Evolutionary conservation across 768 basidiomycete genomes (phyloP).

Genomic region (Rhizopogon vesiculosus): DNA sequence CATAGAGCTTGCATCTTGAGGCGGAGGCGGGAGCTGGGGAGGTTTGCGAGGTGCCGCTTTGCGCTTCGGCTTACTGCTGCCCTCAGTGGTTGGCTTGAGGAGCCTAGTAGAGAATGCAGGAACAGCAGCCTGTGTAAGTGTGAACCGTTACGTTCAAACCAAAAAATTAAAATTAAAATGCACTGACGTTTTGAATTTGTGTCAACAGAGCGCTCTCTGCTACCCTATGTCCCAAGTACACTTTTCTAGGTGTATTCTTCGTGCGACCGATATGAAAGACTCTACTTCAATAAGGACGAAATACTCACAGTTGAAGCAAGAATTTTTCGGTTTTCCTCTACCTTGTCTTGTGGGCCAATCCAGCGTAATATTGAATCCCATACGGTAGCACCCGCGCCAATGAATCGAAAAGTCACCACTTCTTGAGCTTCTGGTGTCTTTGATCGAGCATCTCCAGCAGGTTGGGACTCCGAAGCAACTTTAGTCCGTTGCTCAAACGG

Average conservation of each 20-base stretch:
- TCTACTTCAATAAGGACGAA: not conserved
- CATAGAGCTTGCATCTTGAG: not conserved
- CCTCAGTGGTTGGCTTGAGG: slow-evolving; percentile 45
- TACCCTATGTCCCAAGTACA: slow-evolving; percentile 55
- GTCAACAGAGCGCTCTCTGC: slow-evolving; percentile 50
- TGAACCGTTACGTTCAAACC: not conserved
- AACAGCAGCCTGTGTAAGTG: slow-evolving; percentile 33
- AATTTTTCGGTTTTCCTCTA: slow-evolving; percentile 41
- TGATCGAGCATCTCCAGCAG: slow-evolving; percentile 7
- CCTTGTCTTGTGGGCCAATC: slow-evolving; percentile 53
- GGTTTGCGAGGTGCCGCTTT: slow-evolving; percentile 28
- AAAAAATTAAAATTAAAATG: not conserved
- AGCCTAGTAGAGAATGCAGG: slow-evolving; percentile 50
- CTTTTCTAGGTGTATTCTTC: slow-evolving; percentile 39
- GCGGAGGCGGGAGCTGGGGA: not conserved
- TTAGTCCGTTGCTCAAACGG: slow-evolving; percentile 33
- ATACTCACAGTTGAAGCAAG: slow-evolving; percentile 42
- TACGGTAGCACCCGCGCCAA: slow-evolving; percentile 40
- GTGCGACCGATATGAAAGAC: slow-evolving; percentile 1
- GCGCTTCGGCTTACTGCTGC: slow-evolving; percentile 32
- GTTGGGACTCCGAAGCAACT: slow-evolving; percentile 4
- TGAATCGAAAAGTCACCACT: slow-evolving; percentile 45
- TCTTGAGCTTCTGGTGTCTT: slow-evolving; percentile 18
- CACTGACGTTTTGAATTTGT: slow-evolving; percentile 55
- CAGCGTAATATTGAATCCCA: slow-evolving; percentile 60